phyloP scores from a whole-genome alignment of 305 asterid species.

The Striga hermonthica region DNA sequence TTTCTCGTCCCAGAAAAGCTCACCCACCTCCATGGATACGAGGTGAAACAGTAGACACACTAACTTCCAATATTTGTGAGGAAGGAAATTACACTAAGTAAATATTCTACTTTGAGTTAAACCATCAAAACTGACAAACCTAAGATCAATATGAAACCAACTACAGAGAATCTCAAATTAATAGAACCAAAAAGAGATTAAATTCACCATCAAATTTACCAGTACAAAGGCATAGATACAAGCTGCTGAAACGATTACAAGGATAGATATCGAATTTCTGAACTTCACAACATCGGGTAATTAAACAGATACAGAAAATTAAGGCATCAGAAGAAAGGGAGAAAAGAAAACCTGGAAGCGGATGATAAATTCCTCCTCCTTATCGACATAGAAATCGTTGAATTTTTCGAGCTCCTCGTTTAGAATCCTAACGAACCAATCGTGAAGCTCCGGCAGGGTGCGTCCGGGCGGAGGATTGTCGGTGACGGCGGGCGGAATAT shows the following conservation, averaged over 20 bases:
- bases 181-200: conserved; percentile 8
- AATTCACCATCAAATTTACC: conserved; percentile 16
- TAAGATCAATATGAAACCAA: conserved; percentile 18
- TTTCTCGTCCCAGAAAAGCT: conserved; percentile 38
- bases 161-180: conserved; percentile 17
- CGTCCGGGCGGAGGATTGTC: conserved; percentile 32
- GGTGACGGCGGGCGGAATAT: conserved; percentile 44
- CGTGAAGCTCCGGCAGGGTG: conserved; percentile 46
- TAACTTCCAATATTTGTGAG: too few species aligned
- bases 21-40: conserved; percentile 35
- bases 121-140: not conserved
- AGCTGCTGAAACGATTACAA: not conserved
- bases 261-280: not conserved
- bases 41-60: too few species aligned
- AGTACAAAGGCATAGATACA: not conserved
- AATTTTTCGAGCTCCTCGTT: conserved; percentile 83
- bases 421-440: conserved; percentile 69
- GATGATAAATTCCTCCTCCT: conserved; percentile 87
- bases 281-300: not conserved
- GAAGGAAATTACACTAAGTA: too few species aligned
- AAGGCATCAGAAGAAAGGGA: not conserved
- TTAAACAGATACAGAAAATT: too few species aligned
- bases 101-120: conserved; percentile 12
- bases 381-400: conserved; percentile 93
- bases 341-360: conserved; percentile 63